Percentiles rank a stretch among this genome's conserved stretches.
phyloP scores from a whole-genome alignment of 306 rosid genomes.

The Astragalus membranaceus region DNA sequence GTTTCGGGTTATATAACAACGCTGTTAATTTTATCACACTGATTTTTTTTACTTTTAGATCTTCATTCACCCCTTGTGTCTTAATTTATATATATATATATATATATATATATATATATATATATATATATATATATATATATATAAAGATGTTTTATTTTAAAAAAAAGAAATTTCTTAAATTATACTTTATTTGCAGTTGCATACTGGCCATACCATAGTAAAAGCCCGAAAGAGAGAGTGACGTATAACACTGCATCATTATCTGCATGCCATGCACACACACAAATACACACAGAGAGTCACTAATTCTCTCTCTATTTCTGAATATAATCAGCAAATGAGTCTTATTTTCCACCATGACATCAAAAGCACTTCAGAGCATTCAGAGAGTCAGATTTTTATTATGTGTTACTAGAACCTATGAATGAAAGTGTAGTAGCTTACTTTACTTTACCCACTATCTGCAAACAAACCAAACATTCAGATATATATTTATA shows the following conservation, averaged over 20 bases:
- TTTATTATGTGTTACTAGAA: neutral
- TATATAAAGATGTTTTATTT: no score
- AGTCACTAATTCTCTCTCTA: neutral
- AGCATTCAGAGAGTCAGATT: neutral
- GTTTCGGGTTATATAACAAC: no score
- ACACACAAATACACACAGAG: neutral
- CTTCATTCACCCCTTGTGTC: no score
- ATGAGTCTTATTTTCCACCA: neutral
- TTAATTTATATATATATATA: no score
- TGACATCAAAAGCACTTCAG: neutral
- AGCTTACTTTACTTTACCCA: neutral
- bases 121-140: no score
- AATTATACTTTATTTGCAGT: neutral
- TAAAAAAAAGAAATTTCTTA: no score
- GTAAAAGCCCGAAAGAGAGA: neutral
- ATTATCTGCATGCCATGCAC: constrained; percentile 11
- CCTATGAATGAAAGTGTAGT: neutral
- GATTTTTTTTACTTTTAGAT: no score
- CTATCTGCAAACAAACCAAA: neutral
- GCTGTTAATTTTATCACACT: no score
- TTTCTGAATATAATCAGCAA: neutral
- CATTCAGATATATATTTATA: neutral
- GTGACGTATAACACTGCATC: constrained; percentile 7
- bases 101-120: no score
- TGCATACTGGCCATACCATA: neutral